Conservation (phyloP, 139 green algal species). For the Volvox africanus region DNA sequence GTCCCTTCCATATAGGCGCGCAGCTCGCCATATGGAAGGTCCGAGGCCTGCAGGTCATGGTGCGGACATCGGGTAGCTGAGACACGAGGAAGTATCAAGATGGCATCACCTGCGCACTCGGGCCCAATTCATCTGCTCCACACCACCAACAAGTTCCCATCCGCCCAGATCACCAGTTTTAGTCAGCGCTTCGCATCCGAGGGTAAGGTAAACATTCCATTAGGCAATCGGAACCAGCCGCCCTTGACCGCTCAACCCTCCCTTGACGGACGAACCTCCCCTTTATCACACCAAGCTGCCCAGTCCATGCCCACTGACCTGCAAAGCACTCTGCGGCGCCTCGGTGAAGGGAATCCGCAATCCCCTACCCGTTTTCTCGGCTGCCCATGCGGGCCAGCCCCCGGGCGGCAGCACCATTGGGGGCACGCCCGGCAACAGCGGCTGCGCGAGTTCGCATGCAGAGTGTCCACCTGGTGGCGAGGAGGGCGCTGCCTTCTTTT, state of each 20-base stretch:
- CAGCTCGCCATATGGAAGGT: background rate
- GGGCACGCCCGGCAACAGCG: background rate
- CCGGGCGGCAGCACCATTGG: conserved; percentile 20
- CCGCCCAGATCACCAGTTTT: no score
- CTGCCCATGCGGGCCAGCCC: conserved; percentile 30
- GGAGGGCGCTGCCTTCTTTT: background rate
- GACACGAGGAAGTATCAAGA: no score
- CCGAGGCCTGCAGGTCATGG: background rate
- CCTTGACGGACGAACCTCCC: background rate
- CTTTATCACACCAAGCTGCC: background rate
- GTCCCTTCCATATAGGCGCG: background rate
- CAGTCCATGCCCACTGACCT: background rate
- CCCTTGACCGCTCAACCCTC: background rate
- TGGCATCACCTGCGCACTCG: no score
- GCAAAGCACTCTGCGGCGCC: background rate
- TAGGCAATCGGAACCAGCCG: background rate
- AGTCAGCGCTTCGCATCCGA: no score
- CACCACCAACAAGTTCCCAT: background rate
- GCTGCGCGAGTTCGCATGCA: background rate
- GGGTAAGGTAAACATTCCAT: no score
- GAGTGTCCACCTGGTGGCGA: no score
- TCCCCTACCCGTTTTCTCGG: background rate
- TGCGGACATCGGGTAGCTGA: no score
- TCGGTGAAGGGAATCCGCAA: background rate
- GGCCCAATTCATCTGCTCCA: no score